These are phyloP conservation scores for Tricholoma terreum DNA, from an alignment of 768 basidiomycete species.

Conservation along the genomic window DNA sequence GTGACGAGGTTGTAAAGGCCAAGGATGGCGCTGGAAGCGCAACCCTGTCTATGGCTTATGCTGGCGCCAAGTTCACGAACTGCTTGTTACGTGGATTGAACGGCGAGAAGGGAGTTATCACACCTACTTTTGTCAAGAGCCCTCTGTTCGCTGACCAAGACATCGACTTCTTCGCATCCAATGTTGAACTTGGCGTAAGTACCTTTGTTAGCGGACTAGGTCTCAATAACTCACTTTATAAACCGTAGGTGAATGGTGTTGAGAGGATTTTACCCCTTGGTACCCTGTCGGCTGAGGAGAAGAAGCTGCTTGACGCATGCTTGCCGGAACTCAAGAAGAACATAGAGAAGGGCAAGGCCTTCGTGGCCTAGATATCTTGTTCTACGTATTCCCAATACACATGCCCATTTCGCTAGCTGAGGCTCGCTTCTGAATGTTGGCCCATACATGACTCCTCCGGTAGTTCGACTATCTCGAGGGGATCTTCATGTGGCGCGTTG, in stretches of 20 bases:
- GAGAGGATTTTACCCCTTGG: constrained; percentile 91
- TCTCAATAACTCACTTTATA: constrained; percentile 9
- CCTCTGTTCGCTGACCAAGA: constrained; percentile 82
- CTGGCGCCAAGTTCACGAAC: constrained; percentile 88
- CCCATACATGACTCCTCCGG: too few species aligned
- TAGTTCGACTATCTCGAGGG: too few species aligned
- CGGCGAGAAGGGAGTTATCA: constrained; percentile 85
- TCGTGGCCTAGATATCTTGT: constrained; percentile 42
- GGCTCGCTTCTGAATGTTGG: too few species aligned
- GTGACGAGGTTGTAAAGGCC: constrained; percentile 98
- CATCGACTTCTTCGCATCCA: constrained; percentile 92
- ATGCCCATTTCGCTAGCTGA: not conserved
- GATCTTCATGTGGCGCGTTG: too few species aligned
- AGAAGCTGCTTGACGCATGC: constrained; percentile 83
- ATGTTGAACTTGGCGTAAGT: constrained; percentile 89
- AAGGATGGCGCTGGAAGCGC: constrained; percentile 95
- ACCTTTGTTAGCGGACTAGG: not conserved
- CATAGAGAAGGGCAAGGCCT: constrained; percentile 91
- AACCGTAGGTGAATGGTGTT: constrained; percentile 71
- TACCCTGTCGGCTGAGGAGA: constrained; percentile 71
- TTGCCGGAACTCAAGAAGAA: constrained; percentile 95
- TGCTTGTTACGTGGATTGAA: constrained; percentile 80
- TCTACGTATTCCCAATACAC: not conserved
- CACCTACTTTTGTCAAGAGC: constrained; percentile 88
- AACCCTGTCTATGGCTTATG: constrained; percentile 93